phyloP scores from a whole-genome alignment of 83 land plant species.

The Diphasiastrum complanatum region DNA sequence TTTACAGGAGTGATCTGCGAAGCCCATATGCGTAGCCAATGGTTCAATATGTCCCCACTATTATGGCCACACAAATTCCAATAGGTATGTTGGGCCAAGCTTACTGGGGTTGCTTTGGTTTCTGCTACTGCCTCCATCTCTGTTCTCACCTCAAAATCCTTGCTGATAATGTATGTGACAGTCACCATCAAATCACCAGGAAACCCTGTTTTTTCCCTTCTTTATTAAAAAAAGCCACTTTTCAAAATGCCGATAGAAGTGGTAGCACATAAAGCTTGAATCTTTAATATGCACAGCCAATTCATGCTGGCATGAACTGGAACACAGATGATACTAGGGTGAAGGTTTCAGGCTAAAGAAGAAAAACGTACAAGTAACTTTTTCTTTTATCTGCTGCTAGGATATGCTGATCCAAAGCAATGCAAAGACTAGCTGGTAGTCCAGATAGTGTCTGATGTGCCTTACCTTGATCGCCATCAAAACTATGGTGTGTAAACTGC shows the following conservation, averaged over 20 bases:
- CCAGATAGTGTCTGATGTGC: no score
- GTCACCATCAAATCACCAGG: slow-evolving; percentile 61
- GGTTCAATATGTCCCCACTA: slow-evolving; percentile 50
- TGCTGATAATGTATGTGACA: slow-evolving; percentile 49
- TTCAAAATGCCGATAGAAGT: not conserved
- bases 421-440: not conserved
- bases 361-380: no score
- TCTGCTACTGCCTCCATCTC: slow-evolving; percentile 64
- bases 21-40: slow-evolving; percentile 51
- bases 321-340: not conserved
- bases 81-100: slow-evolving; percentile 75
- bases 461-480: slow-evolving; percentile 36
- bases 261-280: not conserved
- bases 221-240: not conserved
- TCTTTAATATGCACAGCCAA: not conserved
- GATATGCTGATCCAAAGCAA: not conserved
- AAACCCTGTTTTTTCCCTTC: slow-evolving; percentile 48
- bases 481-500: slow-evolving; percentile 19
- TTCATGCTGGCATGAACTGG: not conserved
- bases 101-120: slow-evolving; percentile 63
- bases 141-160: slow-evolving; percentile 36
- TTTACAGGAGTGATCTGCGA: slow-evolving; percentile 67
- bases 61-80: slow-evolving; percentile 82
- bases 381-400: no score
- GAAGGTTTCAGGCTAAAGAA: no score